Base-by-base conservation (phyloP, 169 alveolate genomes). In the Amoebophrya sp. region DNA sequence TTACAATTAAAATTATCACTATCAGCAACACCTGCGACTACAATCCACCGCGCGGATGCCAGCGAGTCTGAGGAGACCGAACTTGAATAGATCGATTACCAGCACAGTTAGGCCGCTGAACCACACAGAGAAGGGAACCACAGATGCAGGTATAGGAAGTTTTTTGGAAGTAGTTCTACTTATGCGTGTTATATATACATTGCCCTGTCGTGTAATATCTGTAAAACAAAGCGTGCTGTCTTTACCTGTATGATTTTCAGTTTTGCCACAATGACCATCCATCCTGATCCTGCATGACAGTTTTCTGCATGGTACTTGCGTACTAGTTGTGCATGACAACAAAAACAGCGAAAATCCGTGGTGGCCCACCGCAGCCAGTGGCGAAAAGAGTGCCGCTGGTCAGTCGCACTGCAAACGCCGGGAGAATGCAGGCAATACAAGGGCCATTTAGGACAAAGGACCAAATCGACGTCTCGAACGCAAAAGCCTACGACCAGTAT, bases 91-190 rank as follows among this genome's bases (percentile, higher is more conserved):
- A 66, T 7, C 32, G 7, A n/a, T 66, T 0, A 7, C 83, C 29
- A 12, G 35, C 32, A 66, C 12, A 2, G 10, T 1, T 3, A 2
- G 83, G 10, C 83, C 83, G 1, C 83, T 66, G 10, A n/a, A 66
- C 35, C 83, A 66, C 83, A 66, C 83, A 66, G 83, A 66, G 83
- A 66, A 66, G 83, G 83, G 83, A n/a, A 66, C 32, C 83, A 66
- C 83, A 25, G 83, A 66, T 66, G 83, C 83, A 25, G 83, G 83
- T 66, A 66, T 66, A 12, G 66, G 18, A 47, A 47, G 18, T 47
- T 47, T 66, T 7, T 66, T 47, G 66, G 18, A 47, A 47, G 18
- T 47, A 12, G 18, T 47, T 47, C 66, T 7, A 47, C 66, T 47
- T n/a, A n/a, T n/a, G n/a, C n/a, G n/a, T n/a, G n/a, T n/a, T n/a